Conservation (phyloP, 306 rosid species). For the Leucaena leucocephala region DNA sequence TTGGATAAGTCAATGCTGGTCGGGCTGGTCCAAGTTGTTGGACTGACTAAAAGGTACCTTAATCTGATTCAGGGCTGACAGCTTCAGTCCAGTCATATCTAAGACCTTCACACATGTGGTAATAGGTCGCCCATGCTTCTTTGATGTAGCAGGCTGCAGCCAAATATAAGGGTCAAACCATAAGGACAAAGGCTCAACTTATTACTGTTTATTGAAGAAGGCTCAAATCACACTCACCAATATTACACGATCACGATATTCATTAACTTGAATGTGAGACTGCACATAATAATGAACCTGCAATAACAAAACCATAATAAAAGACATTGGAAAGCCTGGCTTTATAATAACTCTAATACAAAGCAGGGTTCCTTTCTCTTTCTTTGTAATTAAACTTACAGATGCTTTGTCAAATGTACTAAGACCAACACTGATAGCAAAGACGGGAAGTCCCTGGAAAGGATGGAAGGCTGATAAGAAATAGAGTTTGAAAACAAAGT, state of each 20-base stretch:
- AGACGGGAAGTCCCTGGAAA: slow-evolving; percentile 92
- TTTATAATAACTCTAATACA: slow-evolving; percentile 24
- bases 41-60: slow-evolving; percentile 56
- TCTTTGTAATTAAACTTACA: slow-evolving; percentile 56
- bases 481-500: neutral
- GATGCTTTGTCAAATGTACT: slow-evolving; percentile 96
- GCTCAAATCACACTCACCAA: slow-evolving; percentile 60
- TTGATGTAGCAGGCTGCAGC: slow-evolving; percentile 85
- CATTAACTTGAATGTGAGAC: slow-evolving; percentile 97
- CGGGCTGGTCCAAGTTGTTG: slow-evolving; percentile 9
- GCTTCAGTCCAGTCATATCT: slow-evolving; percentile 95
- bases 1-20: neutral
- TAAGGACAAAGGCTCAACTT: slow-evolving; percentile 25
- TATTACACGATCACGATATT: slow-evolving; percentile 80
- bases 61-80: slow-evolving; percentile 86
- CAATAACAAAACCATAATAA: slow-evolving; percentile 7
- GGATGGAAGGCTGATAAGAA: slow-evolving; percentile 5
- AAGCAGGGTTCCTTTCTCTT: slow-evolving; percentile 16
- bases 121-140: slow-evolving; percentile 71
- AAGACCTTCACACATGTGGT: slow-evolving; percentile 86
- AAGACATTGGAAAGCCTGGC: slow-evolving; percentile 4
- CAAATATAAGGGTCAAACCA: slow-evolving; percentile 36
- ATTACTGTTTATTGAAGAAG: slow-evolving; percentile 5
- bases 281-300: slow-evolving; percentile 97
- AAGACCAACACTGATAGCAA: slow-evolving; percentile 84